Evolutionary conservation across 805 yeast genomes (phyloP), one percentile per base, ranked within the genome.

Genomic region (Cyberlindnera misumaiensis): DNA sequence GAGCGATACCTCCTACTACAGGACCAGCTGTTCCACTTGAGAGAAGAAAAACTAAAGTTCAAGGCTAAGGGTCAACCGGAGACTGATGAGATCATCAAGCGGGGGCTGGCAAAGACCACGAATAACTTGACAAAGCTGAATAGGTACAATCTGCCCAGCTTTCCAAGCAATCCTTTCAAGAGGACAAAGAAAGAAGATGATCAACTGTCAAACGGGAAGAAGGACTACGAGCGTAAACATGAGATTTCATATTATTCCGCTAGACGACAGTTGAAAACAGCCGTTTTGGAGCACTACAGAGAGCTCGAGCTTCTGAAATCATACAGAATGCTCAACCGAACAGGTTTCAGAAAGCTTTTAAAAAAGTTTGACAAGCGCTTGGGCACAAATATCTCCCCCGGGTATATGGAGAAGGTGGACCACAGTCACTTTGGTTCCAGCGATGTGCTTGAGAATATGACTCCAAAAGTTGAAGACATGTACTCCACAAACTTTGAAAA

Each of bases 321-420:
- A 1, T 93, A 79, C 58, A 70, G 85, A 47, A 67, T 80, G 34
- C 60, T 89, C 49, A 93, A 93, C 60, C 70, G 88, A 24, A 88
- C 95, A 0, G 98, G 94, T 0, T 77, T 89, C 52, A 73, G 96
- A 37, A 93, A 93, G 53, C 79, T 93, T 52, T 69, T 87, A 42
- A 93, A 93, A 55, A 93, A 93, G 58, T 89, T 77, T 56, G 98
- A 93, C 60, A 93, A 93, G 53, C 69, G 80, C 4, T 69, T 80
- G 3, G 55, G 64, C 11, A 64, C 74, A 9, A 48, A 64, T 1
- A 47, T 70, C 4, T 64, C 75, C 11, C 57, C 63, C 1, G 44
- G 56, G 3, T 86, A 77, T 53, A 69, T 80, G 77, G 67, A 66
- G 15, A 74, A 72, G 38, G 71, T 84, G 6, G 77, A 79, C 44